Evolutionary conservation across 1,284 basidiomycete species (phyloP).

Genomic region (Heterobasidion irregulare): DNA sequence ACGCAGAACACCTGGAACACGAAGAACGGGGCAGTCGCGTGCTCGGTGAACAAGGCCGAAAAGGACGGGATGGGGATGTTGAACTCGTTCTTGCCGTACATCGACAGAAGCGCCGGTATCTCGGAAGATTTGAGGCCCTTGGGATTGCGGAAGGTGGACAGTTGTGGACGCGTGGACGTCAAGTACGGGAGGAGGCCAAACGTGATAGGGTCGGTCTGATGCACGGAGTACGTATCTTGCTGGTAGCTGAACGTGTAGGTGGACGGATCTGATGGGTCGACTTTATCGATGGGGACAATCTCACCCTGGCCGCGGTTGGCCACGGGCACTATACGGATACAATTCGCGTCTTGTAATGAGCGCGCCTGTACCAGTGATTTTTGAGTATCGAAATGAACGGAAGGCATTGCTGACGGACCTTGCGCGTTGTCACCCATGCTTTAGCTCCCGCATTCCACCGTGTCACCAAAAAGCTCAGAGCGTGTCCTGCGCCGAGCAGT

Average conservation of each 20-base stretch:
- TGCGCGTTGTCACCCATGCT: slow-evolving; percentile 71
- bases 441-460: slow-evolving; percentile 83
- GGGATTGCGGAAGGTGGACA: slow-evolving; percentile 61
- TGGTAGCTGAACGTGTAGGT: slow-evolving; percentile 93
- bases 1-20: slow-evolving; percentile 97
- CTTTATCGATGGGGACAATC: slow-evolving; percentile 74
- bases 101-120: slow-evolving; percentile 38
- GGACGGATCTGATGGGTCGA: slow-evolving; percentile 41
- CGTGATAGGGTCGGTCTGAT: slow-evolving; percentile 44
- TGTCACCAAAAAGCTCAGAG: slow-evolving; percentile 88
- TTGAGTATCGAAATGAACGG: slow-evolving; percentile 6
- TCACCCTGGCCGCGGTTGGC: slow-evolving; percentile 88
- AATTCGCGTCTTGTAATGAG: slow-evolving; percentile 67
- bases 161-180: slow-evolving; percentile 63
- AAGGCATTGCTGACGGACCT: slow-evolving; percentile 28
- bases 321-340: slow-evolving; percentile 80
- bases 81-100: slow-evolving; percentile 91
- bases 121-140: slow-evolving; percentile 32
- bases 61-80: slow-evolving; percentile 94
- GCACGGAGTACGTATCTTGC: slow-evolving; percentile 86
- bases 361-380: slow-evolving; percentile 35
- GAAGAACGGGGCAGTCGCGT: slow-evolving; percentile 92
- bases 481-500: slow-evolving; percentile 79
- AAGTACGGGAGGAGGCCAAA: slow-evolving; percentile 91
- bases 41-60: slow-evolving; percentile 81